phyloP scores from a whole-genome alignment of 148 eudicot genomes.

The Rhododendron vialii region DNA sequence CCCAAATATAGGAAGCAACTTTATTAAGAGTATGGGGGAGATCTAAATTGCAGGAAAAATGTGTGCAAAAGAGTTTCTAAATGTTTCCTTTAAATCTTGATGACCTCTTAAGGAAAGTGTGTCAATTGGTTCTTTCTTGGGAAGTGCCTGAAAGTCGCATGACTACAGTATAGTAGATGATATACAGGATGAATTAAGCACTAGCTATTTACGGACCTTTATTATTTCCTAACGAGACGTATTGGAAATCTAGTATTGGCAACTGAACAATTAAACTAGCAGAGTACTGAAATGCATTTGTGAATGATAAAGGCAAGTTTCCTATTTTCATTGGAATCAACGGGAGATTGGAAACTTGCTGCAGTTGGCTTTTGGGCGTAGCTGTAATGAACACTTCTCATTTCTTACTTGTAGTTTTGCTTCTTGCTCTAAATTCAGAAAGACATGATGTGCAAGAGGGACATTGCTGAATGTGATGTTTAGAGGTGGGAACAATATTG shows the following conservation, averaged over 20 bases:
- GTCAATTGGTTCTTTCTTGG: neutral
- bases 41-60: neutral
- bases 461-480: neutral
- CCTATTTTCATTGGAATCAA: neutral
- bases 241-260: neutral
- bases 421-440: neutral
- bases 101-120: neutral
- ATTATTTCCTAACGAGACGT: neutral
- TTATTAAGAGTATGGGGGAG: neutral
- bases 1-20: neutral
- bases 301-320: neutral
- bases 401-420: neutral
- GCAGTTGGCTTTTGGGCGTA: neutral
- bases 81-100: neutral
- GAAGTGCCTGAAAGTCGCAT: neutral
- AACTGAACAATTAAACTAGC: neutral
- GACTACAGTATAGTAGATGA: neutral
- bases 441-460: neutral
- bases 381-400: neutral
- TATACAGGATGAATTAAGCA: neutral
- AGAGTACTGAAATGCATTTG: neutral
- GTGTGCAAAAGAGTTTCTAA: no score
- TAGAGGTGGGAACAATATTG: neutral
- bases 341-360: neutral
- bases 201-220: neutral